These are phyloP conservation scores for Aethionema arabicum DNA, from an alignment of 345 rosid genomes.

Conservation along the genomic window DNA sequence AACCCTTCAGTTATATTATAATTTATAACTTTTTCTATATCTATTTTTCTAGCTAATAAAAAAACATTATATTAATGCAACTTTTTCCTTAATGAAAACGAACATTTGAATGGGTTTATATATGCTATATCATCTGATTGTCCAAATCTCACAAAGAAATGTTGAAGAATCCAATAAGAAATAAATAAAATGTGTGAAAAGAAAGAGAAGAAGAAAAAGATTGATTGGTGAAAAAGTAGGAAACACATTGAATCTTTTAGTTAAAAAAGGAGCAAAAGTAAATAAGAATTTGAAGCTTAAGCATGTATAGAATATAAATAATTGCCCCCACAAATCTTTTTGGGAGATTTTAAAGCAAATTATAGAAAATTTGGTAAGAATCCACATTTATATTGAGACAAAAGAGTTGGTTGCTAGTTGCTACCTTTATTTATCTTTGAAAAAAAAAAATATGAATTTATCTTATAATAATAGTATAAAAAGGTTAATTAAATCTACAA, in stretches of 20 bases:
- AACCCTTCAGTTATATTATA: too few relatives aligned
- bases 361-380: slow-evolving; percentile 9
- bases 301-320: not conserved
- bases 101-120: too few relatives aligned
- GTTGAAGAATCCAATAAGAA: too few relatives aligned
- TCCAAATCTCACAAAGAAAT: slow-evolving; percentile 5
- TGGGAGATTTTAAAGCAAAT: slow-evolving; percentile 26
- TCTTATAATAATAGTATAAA: too few relatives aligned
- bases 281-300: slow-evolving; percentile 10
- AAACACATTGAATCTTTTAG: slow-evolving; percentile 30
- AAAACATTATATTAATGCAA: too few relatives aligned
- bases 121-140: not conserved
- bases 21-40: too few relatives aligned
- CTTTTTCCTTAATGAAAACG: too few relatives aligned
- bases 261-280: slow-evolving; percentile 19
- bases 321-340: slow-evolving; percentile 25
- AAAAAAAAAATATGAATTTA: too few relatives aligned
- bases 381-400: slow-evolving; percentile 17
- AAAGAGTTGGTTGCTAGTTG: slow-evolving; percentile 24
- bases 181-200: slow-evolving; percentile 22
- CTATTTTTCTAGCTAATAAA: too few relatives aligned
- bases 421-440: slow-evolving; percentile 1
- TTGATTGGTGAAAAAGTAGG: slow-evolving; percentile 33
- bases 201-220: slow-evolving; percentile 20
- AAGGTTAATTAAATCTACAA: too few relatives aligned